Percentiles rank a stretch among this genome's conserved stretches.
Conservation (phyloP, 78 protist genomes). For the Capsaspora owczarzaki region DNA sequence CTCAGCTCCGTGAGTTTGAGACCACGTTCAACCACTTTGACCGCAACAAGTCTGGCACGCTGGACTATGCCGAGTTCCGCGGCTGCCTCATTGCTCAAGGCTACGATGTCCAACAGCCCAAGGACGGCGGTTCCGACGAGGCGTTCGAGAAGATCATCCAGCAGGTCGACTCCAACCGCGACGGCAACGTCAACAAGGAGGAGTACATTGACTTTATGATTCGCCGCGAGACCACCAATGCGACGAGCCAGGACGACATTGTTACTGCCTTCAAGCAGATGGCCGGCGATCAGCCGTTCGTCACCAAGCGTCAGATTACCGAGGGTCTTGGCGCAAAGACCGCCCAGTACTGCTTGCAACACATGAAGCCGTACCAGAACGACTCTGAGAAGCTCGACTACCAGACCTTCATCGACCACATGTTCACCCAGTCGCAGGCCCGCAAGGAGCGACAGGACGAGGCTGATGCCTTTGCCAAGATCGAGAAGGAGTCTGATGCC, state of each 20-base stretch:
- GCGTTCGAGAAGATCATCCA: slow-evolving; percentile 12
- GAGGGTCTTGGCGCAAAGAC: background rate
- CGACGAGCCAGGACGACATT: slow-evolving; percentile 11
- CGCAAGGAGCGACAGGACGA: background rate
- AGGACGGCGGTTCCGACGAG: slow-evolving; percentile 16
- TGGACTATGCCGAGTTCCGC: slow-evolving; percentile 27
- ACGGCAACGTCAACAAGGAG: slow-evolving; percentile 13
- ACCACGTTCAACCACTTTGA: slow-evolving; percentile 33
- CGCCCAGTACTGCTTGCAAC: background rate
- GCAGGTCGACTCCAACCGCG: slow-evolving; percentile 3
- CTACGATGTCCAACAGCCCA: slow-evolving; percentile 4
- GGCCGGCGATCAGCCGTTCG: slow-evolving; percentile 30
- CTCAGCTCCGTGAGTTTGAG: slow-evolving; percentile 30
- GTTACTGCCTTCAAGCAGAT: slow-evolving; percentile 10
- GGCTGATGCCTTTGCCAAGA: background rate
- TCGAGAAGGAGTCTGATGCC: background rate
- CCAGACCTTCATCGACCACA: background rate
- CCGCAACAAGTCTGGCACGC: slow-evolving; percentile 15
- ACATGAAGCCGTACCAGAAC: background rate
- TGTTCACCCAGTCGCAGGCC: background rate
- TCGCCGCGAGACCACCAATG: slow-evolving; percentile 7
- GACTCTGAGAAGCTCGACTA: background rate
- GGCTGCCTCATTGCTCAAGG: slow-evolving; percentile 18
- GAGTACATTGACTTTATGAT: slow-evolving; percentile 23
- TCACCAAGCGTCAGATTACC: background rate